Evolutionary conservation across 1,139 yeast genomes (phyloP), one percentile per base, ranked within the genome.

Genomic region (Geotrichum restrictum): DNA sequence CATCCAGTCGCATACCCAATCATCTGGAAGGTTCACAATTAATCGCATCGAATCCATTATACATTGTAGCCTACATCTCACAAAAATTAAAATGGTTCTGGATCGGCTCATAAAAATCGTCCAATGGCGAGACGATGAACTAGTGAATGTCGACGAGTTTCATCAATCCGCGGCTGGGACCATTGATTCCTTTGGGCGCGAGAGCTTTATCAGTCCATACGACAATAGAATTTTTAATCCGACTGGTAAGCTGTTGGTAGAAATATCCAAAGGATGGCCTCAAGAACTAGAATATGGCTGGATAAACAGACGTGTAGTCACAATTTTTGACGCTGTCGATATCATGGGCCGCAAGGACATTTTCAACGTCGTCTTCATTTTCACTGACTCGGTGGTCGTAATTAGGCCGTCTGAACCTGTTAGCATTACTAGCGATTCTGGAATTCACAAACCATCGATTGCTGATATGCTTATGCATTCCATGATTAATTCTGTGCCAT

Each of bases 391-490:
- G 57, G 67, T 89, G 11, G 75, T 91, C 36, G 80, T 88, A 58
- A 69, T 89, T 42, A 78, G 76, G 42, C 70, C 59, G 58, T 64
- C 59, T 8, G 60, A 63, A 46, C 64, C 68, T 1, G 63, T 66
- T 32, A 65, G 65, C 6, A 58, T 60, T 58, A 60, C 60, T 2
- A 57, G 63, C 7, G 62, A 66, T 6, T 63, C 68, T n/a, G 71
- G 71, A 18, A 61, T 76, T 4, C 80, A 79, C 56, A 73, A 72
- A 45, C 83, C 94, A 1, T 77, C 85, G 1, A 75, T 86, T 13
- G 78, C 96, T 1, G 96, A 89, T 68, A 76, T 88, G 51, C 71
- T 91, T 57, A 88, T 89, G 95, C 95, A 91, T 64, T 88, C 96
- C 0, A 74, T 91, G 65, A 80, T 88, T 39, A 91, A 91, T 65